These are phyloP conservation scores for Erysimum cheiranthoides DNA, from an alignment of 345 rosid species.

Conservation along the genomic window DNA sequence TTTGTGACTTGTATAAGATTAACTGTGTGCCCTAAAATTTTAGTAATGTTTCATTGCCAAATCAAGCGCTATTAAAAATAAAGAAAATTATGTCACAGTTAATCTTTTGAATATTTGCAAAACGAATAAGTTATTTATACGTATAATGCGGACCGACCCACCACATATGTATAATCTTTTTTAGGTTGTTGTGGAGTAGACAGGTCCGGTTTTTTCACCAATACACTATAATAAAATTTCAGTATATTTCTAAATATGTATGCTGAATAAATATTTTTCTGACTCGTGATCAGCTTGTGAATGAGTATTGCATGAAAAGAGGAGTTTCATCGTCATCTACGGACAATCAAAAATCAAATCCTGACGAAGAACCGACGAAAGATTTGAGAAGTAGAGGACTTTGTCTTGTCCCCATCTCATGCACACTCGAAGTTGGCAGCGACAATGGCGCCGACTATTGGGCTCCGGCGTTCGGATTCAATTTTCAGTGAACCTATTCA, in stretches of 20 bases:
- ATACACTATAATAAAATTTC: not conserved
- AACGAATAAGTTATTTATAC: too few relatives aligned
- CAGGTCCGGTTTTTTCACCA: not conserved
- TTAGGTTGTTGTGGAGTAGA: not conserved
- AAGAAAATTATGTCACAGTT: too few relatives aligned
- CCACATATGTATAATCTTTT: not conserved
- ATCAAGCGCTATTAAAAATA: too few relatives aligned
- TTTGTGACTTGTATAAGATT: too few relatives aligned
- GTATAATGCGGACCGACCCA: not conserved
- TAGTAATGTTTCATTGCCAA: too few relatives aligned
- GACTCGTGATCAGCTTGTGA: slow-evolving; percentile 54
- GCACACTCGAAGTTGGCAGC: slow-evolving; percentile 68
- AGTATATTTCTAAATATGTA: not conserved
- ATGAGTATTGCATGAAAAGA: slow-evolving; percentile 57
- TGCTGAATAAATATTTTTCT: not conserved
- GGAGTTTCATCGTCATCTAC: slow-evolving; percentile 46
- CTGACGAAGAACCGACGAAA: slow-evolving; percentile 47
- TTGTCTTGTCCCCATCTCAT: slow-evolving; percentile 80
- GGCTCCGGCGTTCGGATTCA: slow-evolving; percentile 69
- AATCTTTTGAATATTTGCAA: too few relatives aligned
- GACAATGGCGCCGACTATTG: slow-evolving; percentile 79
- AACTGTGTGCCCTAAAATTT: too few relatives aligned
- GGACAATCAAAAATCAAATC: slow-evolving; percentile 42
- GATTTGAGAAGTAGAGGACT: slow-evolving; percentile 82
- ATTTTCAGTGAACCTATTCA: slow-evolving; percentile 40